Evolutionary conservation across 352 stramenopile species (phyloP), one percentile per base, ranked within the genome.

Genomic region (Phytopythium delawarense): DNA sequence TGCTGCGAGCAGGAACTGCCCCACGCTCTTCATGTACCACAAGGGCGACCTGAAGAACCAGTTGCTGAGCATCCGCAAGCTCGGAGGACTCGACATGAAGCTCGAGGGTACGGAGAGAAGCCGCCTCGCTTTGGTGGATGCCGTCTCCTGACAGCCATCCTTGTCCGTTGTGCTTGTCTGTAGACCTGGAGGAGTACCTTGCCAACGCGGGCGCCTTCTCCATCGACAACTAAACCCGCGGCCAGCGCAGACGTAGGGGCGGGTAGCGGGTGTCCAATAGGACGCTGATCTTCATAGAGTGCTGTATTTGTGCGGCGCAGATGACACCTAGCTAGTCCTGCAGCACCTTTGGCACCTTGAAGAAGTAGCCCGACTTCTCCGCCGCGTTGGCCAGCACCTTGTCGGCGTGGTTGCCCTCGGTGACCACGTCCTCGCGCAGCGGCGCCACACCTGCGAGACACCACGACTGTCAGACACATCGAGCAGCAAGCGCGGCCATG

Each of bases 11-110:
- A 83, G 75, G 53, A 98, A 98, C 76, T 91, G 95, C 66, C 92
- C 92, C 32, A 97, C 91, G 50, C 76, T 98, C 34, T 97, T 98
- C 69, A 89, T 97, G 77, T 98, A 98, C 77, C 75, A 93, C 61
- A 87, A 97, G 57, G 89, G 89, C 13, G 65, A 75, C 23, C 79
- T 98, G 21, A 75, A 91, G 76, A 96, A 92, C 64, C 91, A 98
- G 68, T 67, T 98, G 46, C 71, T 97, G 45, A 79, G 86, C 44
- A 90, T 96, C 54, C 87, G 81, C 61, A 93, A 96, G 70, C 79
- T 98, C 39, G 89, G 88, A 18, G 92, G 90, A 34, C 70, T 92
- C 35, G 72, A 93, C 64, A 96, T 94, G 76, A 92, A 92, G 63
- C 73, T 91, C 25, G 78, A 93, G 82, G 82, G 79, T 92, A 30